Evolutionary conservation across 1,139 yeast species (phyloP).

Genomic region (Magnusiomyces paraingens): DNA sequence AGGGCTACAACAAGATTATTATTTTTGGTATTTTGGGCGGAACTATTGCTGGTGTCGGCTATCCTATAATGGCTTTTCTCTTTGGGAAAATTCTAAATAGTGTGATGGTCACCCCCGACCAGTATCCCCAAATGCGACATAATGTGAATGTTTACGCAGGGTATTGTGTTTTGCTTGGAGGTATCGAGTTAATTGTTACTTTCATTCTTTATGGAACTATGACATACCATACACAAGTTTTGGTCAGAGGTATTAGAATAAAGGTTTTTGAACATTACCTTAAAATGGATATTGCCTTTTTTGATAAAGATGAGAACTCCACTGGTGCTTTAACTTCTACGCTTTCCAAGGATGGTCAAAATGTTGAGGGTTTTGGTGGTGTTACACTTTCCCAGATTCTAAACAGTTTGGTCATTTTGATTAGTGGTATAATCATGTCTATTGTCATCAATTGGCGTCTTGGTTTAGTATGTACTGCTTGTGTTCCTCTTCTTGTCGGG

Average conservation of each 20-base stretch:
- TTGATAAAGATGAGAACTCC: slow-evolving; percentile 56
- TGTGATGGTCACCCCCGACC: slow-evolving; percentile 32
- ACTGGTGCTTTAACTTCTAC: slow-evolving; percentile 81
- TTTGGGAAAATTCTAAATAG: slow-evolving; percentile 35
- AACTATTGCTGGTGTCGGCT: slow-evolving; percentile 35
- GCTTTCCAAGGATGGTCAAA: slow-evolving; percentile 76
- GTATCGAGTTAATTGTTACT: slow-evolving; percentile 14
- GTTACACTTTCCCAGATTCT: slow-evolving; percentile 78
- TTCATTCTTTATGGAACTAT: slow-evolving; percentile 1
- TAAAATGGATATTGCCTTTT: slow-evolving; percentile 78
- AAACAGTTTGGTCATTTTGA: slow-evolving; percentile 65
- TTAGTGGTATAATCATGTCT: slow-evolving; percentile 68
- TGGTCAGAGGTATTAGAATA: slow-evolving; percentile 31
- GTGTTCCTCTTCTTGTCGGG: slow-evolving; percentile 65
- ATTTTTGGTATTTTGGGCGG: slow-evolving; percentile 32
- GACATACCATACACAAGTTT: slow-evolving; percentile 19
- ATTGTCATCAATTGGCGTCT: slow-evolving; percentile 59
- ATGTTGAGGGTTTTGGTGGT: slow-evolving; percentile 79
- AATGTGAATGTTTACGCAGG: slow-evolving; percentile 35
- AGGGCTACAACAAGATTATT: slow-evolving; percentile 16
- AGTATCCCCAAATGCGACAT: slow-evolving; percentile 35
- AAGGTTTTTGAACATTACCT: slow-evolving; percentile 35
- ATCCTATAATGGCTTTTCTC: slow-evolving; percentile 36
- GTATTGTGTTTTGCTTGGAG: slow-evolving; percentile 38
- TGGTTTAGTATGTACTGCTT: slow-evolving; percentile 53